Conservation (phyloP, 1,139 yeast species). For the Saccharomyces hybrid region DNA sequence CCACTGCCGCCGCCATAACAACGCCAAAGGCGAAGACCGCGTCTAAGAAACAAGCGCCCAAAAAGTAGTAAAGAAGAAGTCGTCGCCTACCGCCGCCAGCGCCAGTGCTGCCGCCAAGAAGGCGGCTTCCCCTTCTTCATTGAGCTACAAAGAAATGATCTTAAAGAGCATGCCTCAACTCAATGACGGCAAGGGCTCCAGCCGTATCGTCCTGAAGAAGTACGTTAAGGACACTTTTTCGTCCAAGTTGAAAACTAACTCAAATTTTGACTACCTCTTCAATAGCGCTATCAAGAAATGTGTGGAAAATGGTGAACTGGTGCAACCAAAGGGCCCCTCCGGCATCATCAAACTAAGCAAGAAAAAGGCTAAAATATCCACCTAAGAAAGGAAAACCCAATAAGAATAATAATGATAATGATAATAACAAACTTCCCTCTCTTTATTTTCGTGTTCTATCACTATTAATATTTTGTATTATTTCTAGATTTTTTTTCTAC, state of each 20-base stretch:
- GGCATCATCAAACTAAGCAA: slow-evolving; percentile 36
- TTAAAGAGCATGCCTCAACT: slow-evolving; percentile 17
- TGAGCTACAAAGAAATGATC: slow-evolving; percentile 26
- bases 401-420: not conserved
- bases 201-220: slow-evolving; percentile 64
- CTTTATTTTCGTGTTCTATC: not conserved
- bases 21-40: slow-evolving; percentile 5
- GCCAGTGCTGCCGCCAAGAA: slow-evolving; percentile 7
- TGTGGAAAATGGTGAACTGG: slow-evolving; percentile 65
- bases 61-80: slow-evolving; percentile 1
- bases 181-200: slow-evolving; percentile 26
- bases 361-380: slow-evolving; percentile 15
- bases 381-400: not conserved
- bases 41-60: slow-evolving; percentile 3
- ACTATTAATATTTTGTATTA: not conserved
- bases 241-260: slow-evolving; percentile 49
- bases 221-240: slow-evolving; percentile 39
- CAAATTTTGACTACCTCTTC: slow-evolving; percentile 68
- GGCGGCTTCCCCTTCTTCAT: slow-evolving; percentile 9
- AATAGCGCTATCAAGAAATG: slow-evolving; percentile 77
- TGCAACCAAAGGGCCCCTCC: slow-evolving; percentile 74
- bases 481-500: not conserved
- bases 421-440: not conserved
- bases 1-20: slow-evolving; percentile 4
- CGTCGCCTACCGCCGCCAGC: slow-evolving; percentile 7